Percentiles rank a stretch among this genome's conserved stretches.
These are phyloP conservation scores for Mucor irregularis DNA, from an alignment of 371 early-diverging fungal species.

Conservation along the genomic window DNA sequence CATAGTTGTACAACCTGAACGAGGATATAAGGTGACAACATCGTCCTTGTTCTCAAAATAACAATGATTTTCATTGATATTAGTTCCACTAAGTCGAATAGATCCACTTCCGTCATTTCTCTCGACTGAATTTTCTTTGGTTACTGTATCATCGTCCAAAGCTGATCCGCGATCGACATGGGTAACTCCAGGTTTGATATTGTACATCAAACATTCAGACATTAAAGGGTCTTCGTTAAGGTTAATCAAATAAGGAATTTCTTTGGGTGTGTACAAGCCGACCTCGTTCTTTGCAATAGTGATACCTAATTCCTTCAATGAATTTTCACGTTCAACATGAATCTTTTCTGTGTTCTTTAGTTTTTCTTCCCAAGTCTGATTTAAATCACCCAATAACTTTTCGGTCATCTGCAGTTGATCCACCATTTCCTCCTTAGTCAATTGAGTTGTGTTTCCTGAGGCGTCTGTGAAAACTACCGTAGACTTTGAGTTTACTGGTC, in stretches of 20 bases:
- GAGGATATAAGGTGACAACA: constrained; percentile 69
- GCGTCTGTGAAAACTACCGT: constrained; percentile 50
- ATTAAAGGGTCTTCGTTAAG: constrained; percentile 85
- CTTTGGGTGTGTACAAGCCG: constrained; percentile 77
- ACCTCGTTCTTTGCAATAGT: constrained; percentile 66
- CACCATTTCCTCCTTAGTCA: constrained; percentile 58
- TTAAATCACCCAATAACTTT: constrained; percentile 78
- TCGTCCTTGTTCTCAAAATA: constrained; percentile 69
- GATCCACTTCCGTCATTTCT: constrained; percentile 39
- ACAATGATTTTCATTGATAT: constrained; percentile 76
- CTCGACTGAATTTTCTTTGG: not conserved
- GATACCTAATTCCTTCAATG: constrained; percentile 77
- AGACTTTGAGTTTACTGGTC: constrained; percentile 7
- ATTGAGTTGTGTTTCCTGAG: constrained; percentile 41
- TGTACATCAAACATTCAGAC: constrained; percentile 84
- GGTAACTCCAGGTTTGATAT: constrained; percentile 73
- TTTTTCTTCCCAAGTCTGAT: constrained; percentile 83
- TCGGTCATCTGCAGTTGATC: constrained; percentile 82
- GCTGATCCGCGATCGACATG: constrained; percentile 63
- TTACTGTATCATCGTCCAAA: constrained; percentile 8
- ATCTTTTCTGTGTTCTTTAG: constrained; percentile 68
- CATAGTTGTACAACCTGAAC: constrained; percentile 58
- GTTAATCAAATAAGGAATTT: constrained; percentile 83
- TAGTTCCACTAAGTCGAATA: constrained; percentile 73
- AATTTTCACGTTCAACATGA: constrained; percentile 67